A percentile compares a stretch with the other conserved stretches of the same genome.
phyloP scores from a whole-genome alignment of 768 basidiomycete genomes.

The Nidularia sp. region DNA sequence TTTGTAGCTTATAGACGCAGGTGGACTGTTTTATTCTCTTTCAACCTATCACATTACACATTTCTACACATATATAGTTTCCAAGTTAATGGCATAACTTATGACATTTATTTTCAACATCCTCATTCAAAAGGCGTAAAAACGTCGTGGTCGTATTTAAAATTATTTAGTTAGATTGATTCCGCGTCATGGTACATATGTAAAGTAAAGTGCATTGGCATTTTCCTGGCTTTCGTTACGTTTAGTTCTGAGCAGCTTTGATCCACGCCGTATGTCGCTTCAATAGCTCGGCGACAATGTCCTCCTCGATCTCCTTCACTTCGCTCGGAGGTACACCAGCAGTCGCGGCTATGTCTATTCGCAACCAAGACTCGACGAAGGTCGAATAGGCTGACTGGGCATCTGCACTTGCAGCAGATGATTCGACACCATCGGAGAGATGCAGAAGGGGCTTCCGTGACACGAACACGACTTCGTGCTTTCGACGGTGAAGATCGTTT shows the following conservation, averaged over 20 bases:
- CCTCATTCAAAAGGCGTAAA: neutral
- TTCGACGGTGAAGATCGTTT: constrained; percentile 89
- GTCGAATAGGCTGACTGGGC: constrained; percentile 7
- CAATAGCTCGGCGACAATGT: constrained; percentile 77
- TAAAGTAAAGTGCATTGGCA: neutral
- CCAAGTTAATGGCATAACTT: neutral
- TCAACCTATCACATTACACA: neutral
- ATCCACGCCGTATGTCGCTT: constrained; percentile 75
- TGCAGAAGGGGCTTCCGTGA: constrained; percentile 37
- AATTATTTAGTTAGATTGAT: too few relatives aligned
- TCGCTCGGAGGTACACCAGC: constrained; percentile 26
- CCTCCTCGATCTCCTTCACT: constrained; percentile 87
- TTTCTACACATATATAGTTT: neutral
- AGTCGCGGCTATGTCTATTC: constrained; percentile 42
- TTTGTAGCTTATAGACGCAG: too few relatives aligned
- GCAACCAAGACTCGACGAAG: constrained; percentile 61
- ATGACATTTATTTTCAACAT: neutral
- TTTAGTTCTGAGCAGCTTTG: constrained; percentile 9
- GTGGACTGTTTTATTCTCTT: neutral
- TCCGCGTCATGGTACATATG: neutral
- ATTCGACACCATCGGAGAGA: constrained; percentile 11
- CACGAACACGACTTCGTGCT: constrained; percentile 90
- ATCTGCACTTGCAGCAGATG: too few relatives aligned
- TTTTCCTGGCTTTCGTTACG: neutral
- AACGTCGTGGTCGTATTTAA: neutral